Percentiles rank a stretch among this genome's conserved stretches.
These are phyloP conservation scores for Rubroboletus pulcherrimus DNA, from an alignment of 768 basidiomycete genomes.

Conservation along the genomic window DNA sequence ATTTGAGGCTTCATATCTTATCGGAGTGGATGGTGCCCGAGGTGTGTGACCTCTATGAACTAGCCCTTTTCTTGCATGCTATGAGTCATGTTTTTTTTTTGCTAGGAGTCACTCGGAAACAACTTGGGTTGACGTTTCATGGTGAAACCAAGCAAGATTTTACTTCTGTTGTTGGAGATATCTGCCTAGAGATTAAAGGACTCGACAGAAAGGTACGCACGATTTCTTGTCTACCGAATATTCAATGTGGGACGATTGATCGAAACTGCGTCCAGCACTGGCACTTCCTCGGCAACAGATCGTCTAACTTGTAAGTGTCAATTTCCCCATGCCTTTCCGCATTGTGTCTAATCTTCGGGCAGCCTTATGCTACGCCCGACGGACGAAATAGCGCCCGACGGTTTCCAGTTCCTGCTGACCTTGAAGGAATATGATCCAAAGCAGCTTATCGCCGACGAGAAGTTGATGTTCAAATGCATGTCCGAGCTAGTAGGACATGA, in stretches of 20 bases:
- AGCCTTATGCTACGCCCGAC: conserved; percentile 14
- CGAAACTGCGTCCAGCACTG: conserved; percentile 15
- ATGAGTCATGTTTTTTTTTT: not conserved
- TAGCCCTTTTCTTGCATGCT: not conserved
- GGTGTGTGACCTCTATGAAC: conserved; percentile 9
- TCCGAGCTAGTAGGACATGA: conserved; percentile 27
- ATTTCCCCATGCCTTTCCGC: not conserved
- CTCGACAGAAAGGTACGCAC: conserved; percentile 25
- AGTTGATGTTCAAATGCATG: conserved; percentile 30
- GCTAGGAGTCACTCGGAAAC: conserved; percentile 36
- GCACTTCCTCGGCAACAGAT: conserved; percentile 19
- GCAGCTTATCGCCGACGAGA: conserved; percentile 17
- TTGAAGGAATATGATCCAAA: conserved; percentile 8
- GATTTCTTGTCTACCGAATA: not conserved
- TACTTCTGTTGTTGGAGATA: conserved; percentile 33
- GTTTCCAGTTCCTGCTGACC: conserved; percentile 14
- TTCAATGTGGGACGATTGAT: not conserved
- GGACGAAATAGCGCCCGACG: conserved; percentile 20
- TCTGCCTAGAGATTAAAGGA: conserved; percentile 30
- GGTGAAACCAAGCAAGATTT: conserved; percentile 36
- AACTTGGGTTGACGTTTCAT: conserved; percentile 39
- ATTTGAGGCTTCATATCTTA: conserved; percentile 30
- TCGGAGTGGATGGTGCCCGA: conserved; percentile 42
- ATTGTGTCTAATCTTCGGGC: not conserved
- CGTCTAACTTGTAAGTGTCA: conserved; percentile 1